Base-by-base conservation (phyloP, 2,329 filamentous ascomycete species). In the Apiospora marii region DNA sequence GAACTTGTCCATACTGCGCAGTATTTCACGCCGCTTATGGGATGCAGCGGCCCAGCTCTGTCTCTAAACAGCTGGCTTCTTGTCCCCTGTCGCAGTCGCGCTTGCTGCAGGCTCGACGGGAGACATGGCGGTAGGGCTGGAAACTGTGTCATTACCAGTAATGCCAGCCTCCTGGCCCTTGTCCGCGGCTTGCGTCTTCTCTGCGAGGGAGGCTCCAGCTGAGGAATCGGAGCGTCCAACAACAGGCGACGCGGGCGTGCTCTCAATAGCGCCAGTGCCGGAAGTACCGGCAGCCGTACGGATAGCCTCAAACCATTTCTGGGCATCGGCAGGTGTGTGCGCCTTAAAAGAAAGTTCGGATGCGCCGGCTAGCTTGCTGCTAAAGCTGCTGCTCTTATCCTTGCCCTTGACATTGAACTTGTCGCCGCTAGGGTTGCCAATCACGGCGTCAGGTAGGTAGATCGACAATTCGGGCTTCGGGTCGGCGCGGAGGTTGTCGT, bases 341-440 rank as follows among this genome's bases (percentile, higher is more conserved):
- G 95, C 95, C 85, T 97, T 97, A 90, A 98, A 98, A 43, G 88
- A 85, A 49, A 97, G 87, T 83, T 98, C 96, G 53, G 94, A 91
- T 37, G 85, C 90, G 76, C 95, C 94, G 68, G 92, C 90, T 76
- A 98, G 89, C 80, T 94, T 96, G 85, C 92, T 93, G 79, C 92
- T 92, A 75, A 98, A 84, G 75, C 92, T 93, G 80, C 93, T 93
- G 79, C 92, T 92, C 72, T 92, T 90, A 81, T 99, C 95, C 83
- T 98, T 98, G 82, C 96, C 96, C 86, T 98, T 98, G 82, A 99
- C 88, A 79, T 91, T 94, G 88, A 99, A 98, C 83, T 97, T 98
- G 73, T 92, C 89, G 71, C 93, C 95, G 76, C 87, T 91, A 16
- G 89, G 89, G 0, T 84, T 79, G 72, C 95, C 94, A 72, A 98